A percentile compares a stretch with the other conserved stretches of the same genome.
These are phyloP conservation scores for Aspergillus sp. DNA, from an alignment of 2,329 filamentous ascomycete species.

Conservation along the genomic window DNA sequence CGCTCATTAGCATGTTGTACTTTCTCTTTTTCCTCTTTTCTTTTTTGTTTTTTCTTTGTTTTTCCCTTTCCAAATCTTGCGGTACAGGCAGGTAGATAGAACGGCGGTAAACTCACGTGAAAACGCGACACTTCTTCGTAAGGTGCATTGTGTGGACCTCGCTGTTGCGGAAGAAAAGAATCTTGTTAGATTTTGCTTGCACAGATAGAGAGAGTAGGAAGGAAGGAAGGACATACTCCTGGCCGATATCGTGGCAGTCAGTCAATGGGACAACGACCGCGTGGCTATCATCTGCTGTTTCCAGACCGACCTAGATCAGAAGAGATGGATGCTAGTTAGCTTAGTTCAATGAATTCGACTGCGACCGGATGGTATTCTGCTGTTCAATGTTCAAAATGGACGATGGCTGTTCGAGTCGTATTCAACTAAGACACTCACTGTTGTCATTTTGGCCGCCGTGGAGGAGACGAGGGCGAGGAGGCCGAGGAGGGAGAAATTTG, in stretches of 20 bases:
- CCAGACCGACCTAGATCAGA: conserved; percentile 15
- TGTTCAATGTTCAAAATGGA: too few species aligned
- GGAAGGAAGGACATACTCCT: conserved; percentile 7
- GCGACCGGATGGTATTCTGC: background rate
- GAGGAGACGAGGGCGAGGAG: conserved; percentile 1
- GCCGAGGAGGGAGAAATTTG: background rate
- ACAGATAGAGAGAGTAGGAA: background rate
- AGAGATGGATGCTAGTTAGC: background rate
- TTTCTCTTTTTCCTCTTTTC: too few species aligned
- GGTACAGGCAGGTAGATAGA: too few species aligned
- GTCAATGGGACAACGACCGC: conserved; percentile 6
- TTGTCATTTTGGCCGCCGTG: conserved; percentile 2
- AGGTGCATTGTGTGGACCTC: conserved; percentile 10
- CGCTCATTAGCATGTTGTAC: background rate
- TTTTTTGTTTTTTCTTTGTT: too few species aligned
- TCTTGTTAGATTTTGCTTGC: background rate
- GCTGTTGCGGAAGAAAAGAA: background rate
- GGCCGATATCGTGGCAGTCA: conserved; percentile 10
- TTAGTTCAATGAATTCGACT: background rate
- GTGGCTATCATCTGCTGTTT: conserved; percentile 11
- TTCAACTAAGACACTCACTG: too few species aligned
- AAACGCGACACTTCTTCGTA: conserved; percentile 11
- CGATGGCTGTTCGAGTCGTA: too few species aligned
- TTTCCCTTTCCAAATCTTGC: too few species aligned
- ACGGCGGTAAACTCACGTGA: conserved; percentile 8